Conservation (phyloP, 2,329 filamentous ascomycete species). For the Leptosphaerulina australis region DNA sequence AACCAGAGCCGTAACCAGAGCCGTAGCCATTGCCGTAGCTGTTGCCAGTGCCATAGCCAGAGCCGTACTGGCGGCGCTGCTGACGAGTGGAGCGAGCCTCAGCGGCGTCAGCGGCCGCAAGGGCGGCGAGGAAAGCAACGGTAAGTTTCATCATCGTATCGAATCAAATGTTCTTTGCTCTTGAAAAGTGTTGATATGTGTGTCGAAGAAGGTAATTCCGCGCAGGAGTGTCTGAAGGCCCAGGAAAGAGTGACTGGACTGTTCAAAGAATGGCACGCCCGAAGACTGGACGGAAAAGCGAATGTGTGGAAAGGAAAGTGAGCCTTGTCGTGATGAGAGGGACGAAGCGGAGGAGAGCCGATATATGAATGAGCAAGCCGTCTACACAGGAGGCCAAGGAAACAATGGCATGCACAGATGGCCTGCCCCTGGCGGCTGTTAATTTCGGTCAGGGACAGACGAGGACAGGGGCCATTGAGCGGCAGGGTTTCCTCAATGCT, state of each 20-base stretch:
- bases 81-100: constrained; percentile 39
- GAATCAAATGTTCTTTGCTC: constrained; percentile 32
- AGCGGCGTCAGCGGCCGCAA: constrained; percentile 31
- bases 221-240: constrained; percentile 29
- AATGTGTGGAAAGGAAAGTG: constrained; percentile 43
- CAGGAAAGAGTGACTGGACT: constrained; percentile 49
- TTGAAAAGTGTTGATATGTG: constrained; percentile 22
- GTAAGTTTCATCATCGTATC: constrained; percentile 42
- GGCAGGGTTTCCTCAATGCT: constrained; percentile 17
- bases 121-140: constrained; percentile 40
- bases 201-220: constrained; percentile 42
- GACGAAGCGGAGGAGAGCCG: constrained; percentile 20
- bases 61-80: constrained; percentile 36
- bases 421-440: constrained; percentile 42
- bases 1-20: constrained; percentile 14
- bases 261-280: constrained; percentile 45
- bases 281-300: constrained; percentile 42
- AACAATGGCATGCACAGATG: constrained; percentile 27
- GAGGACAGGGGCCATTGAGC: constrained; percentile 35
- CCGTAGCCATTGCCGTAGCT: constrained; percentile 24
- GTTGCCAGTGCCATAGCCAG: constrained; percentile 16
- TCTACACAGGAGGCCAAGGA: constrained; percentile 42
- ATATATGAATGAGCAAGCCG: constrained; percentile 43
- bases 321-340: constrained; percentile 44
- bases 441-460: constrained; percentile 44